Evolutionary conservation across 2,329 filamentous ascomycete genomes (phyloP), one percentile per base, ranked within the genome.

Genomic region (Fusarium tricinctum): DNA sequence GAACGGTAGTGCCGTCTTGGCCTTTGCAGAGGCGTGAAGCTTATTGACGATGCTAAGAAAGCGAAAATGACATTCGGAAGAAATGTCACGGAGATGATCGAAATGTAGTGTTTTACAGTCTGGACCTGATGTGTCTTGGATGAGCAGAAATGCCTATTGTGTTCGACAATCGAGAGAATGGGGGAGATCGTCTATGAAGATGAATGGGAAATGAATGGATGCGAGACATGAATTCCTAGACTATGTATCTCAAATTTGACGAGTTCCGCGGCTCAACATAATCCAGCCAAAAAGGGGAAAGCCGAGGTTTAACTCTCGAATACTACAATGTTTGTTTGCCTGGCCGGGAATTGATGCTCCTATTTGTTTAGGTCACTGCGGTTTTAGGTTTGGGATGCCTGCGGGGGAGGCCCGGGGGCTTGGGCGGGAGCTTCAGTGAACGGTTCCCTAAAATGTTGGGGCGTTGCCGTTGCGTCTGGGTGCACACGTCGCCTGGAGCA

Each of bases 221-320:
- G 57, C 49, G 50, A 57, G 26, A 32, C 60, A 13, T 57, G 43
- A 56, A 58, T 50, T 58, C 45, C 48, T 55, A 23, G 23, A 23
- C 6, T 23, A 30, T 39, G 13, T 45, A 32, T 52, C 39, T 44
- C 43, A n/a, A 23, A 43, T 56, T 42, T 33, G 42, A 47, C 20
- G 46, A 48, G 61, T 67, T 63, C 63, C 68, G 58, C 66, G 35
- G 59, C 62, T 60, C 66, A 69, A 43, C 42, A 28, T n/a, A 32
- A 26, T 42, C 22, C 40, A 51, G 23, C 55, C 52, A 17, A 38
- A 66, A 58, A 48, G 26, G 55, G 67, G 45, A 63, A 72, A 71
- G 71, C 71, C 71, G 71, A 73, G 71, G 71, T 65, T 28, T 23
- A 30, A 42, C 14, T 61, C 53, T 30, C 28, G 28, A 44, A 46